A percentile compares a stretch with the other conserved stretches of the same genome.
Conservation (phyloP, 768 basidiomycete genomes). For the Zangia roseola region DNA sequence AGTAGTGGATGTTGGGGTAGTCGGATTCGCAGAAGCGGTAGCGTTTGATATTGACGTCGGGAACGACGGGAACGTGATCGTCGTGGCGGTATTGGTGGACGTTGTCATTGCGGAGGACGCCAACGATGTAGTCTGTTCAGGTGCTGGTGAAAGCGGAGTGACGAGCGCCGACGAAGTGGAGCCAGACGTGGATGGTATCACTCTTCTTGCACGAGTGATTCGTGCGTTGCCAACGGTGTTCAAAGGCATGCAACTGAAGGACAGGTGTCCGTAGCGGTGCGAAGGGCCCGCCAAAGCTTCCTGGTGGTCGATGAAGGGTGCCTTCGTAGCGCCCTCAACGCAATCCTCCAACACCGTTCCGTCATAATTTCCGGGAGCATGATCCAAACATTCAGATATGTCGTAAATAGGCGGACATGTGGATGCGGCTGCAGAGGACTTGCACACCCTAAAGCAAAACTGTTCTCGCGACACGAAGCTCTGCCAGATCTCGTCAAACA, state of each 20-base stretch:
- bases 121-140: neutral
- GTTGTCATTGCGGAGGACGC: slow-evolving; percentile 1
- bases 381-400: slow-evolving; percentile 58
- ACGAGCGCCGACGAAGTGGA: neutral
- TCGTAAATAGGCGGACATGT: slow-evolving; percentile 62
- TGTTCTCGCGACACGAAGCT: slow-evolving; percentile 58
- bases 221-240: slow-evolving; percentile 51
- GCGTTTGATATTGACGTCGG: neutral
- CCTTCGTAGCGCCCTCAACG: slow-evolving; percentile 50
- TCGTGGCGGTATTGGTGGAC: slow-evolving; percentile 4
- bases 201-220: slow-evolving; percentile 30
- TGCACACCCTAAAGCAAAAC: slow-evolving; percentile 77
- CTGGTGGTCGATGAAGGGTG: slow-evolving; percentile 64
- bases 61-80: slow-evolving; percentile 8
- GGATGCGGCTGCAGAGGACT: slow-evolving; percentile 47
- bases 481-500: slow-evolving; percentile 33
- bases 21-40: neutral
- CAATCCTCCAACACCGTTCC: slow-evolving; percentile 50
- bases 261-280: slow-evolving; percentile 55
- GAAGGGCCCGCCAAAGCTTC: slow-evolving; percentile 54
- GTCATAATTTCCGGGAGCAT: slow-evolving; percentile 54
- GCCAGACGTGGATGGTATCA: slow-evolving; percentile 13
- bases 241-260: slow-evolving; percentile 56
- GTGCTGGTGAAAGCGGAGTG: neutral
- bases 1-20: neutral